phyloP scores from a whole-genome alignment of 176 grass and related monocot genomes.

The Canna indica region DNA sequence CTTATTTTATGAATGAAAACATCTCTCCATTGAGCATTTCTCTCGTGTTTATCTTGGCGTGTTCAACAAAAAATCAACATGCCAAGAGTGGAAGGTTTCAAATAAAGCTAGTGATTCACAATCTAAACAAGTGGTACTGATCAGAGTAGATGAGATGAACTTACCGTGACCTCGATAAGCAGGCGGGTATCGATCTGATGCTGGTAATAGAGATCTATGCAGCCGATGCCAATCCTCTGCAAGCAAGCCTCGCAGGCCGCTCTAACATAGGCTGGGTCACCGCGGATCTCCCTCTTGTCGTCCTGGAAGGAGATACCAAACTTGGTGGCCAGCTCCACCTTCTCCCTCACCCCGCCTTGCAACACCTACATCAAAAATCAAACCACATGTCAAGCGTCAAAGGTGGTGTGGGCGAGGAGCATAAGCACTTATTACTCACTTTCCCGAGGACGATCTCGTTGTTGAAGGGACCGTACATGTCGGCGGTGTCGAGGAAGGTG shows the following conservation, averaged over 20 bases:
- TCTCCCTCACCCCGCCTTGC: conserved; percentile 33
- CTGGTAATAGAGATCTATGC: conserved; percentile 66
- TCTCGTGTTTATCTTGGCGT: too few relatives aligned
- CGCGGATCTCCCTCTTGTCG: conserved; percentile 16
- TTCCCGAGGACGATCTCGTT: conserved; percentile 75
- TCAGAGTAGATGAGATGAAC: not conserved
- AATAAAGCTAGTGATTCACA: not conserved
- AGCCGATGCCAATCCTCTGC: conserved; percentile 36
- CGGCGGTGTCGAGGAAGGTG: conserved; percentile 70
- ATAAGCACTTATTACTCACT: not conserved
- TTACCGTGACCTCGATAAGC: conserved; percentile 63
- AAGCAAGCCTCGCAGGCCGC: conserved; percentile 51
- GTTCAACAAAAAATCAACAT: too few relatives aligned
- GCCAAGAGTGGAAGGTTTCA: too few relatives aligned
- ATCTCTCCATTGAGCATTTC: too few relatives aligned
- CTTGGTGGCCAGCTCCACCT: conserved; percentile 60
- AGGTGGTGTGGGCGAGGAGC: too few relatives aligned
- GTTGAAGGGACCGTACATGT: conserved; percentile 67
- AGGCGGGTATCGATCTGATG: conserved; percentile 45
- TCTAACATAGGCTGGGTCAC: conserved; percentile 45
- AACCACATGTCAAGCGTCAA: not conserved
- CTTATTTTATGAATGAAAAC: too few relatives aligned
- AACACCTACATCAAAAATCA: conserved; percentile 31
- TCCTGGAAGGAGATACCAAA: conserved; percentile 26
- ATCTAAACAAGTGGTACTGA: not conserved